Base-by-base conservation (phyloP, 2,329 filamentous ascomycete species). In the Alternaria alternata region DNA sequence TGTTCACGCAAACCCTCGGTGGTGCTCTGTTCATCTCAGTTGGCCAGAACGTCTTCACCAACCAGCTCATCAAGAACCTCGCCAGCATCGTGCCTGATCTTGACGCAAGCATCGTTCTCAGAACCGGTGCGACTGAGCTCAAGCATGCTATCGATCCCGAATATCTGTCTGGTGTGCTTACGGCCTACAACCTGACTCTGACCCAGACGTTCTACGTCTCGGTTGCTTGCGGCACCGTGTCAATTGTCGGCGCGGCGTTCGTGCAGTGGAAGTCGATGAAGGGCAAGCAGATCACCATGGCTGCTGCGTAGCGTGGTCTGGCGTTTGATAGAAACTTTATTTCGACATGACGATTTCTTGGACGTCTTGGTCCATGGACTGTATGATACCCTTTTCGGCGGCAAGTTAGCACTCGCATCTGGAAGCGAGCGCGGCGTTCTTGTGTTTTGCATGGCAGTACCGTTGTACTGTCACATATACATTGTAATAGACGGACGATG, bases 241-340 rank as follows among this genome's bases (percentile, higher is more conserved):
- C 82, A 5, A 80, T 90, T 14, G 38, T 89, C 7, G 88, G 86
- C 0, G 81, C 84, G 0, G 67, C 82, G 1, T 78, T 80, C 7
- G 84, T 91, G 66, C 85, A 91, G 78, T 91, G 88, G 88, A 85
- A 82, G 73, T 88, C 81, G 64, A 87, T 91, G 70, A 91, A 91
- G 81, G 87, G 86, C 69, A 80, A 81, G 71, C 79, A 81, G 65
- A 77, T 82, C 51, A 74, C 79, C 65, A 76, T 77, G 75, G 67
- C 62, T 42, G 74, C 72, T 39, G 74, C 74, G 26, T 77, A 66
- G 38, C 11, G 32, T 6, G 12, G 32, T 36, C 14, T 36, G 2
- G 14, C 32, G 3, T 36, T 7, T 14, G 5, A 16, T 12, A 14
- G 5, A 6, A 16, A 16, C 32, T 36, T 6, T 36, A 36, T 43